Percentiles rank a stretch among this genome's conserved stretches.
These are phyloP conservation scores for Patellaria atrata DNA, from an alignment of 495 filamentous ascomycete genomes.

Conservation along the genomic window DNA sequence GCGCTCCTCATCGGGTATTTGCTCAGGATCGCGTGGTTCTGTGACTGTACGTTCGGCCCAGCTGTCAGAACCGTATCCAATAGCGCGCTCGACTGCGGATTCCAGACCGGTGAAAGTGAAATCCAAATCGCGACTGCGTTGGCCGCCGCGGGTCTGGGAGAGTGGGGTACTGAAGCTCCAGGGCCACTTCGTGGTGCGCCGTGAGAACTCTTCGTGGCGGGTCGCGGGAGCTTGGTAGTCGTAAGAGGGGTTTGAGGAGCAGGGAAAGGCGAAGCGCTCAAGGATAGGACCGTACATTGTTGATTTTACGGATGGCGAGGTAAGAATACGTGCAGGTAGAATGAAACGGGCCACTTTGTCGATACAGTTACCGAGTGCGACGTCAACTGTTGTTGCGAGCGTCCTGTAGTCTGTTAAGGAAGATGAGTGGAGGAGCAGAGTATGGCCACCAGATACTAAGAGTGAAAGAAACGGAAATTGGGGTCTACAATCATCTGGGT, in stretches of 20 bases:
- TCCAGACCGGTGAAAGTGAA: constrained; percentile 55
- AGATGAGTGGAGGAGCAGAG: constrained; percentile 61
- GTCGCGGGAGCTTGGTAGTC: constrained; percentile 30
- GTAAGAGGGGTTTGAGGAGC: constrained; percentile 4
- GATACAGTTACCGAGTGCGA: constrained; percentile 71
- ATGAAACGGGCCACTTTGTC: constrained; percentile 74
- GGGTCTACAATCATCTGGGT: constrained; percentile 17
- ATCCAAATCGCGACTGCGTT: constrained; percentile 29
- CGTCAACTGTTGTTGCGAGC: constrained; percentile 54
- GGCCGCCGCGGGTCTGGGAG: constrained; percentile 28
- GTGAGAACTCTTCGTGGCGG: constrained; percentile 39
- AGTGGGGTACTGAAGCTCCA: constrained; percentile 46
- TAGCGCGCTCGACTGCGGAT: constrained; percentile 36
- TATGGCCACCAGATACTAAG: constrained; percentile 88
- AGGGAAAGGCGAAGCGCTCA: constrained; percentile 64
- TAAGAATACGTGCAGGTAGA: constrained; percentile 39
- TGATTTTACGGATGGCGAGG: constrained; percentile 28
- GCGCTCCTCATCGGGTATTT: constrained; percentile 36
- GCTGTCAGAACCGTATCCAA: constrained; percentile 25
- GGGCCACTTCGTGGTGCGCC: constrained; percentile 32
- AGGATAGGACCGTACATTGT: constrained; percentile 68
- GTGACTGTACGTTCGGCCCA: constrained; percentile 11
- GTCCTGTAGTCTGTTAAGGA: constrained; percentile 51
- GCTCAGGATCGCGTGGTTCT: constrained; percentile 3
- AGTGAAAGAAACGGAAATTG: constrained; percentile 75